Evolutionary conservation across 331 rosid genomes (phyloP), one percentile per base, ranked within the genome.

Genomic region (Malus hybrid): DNA sequence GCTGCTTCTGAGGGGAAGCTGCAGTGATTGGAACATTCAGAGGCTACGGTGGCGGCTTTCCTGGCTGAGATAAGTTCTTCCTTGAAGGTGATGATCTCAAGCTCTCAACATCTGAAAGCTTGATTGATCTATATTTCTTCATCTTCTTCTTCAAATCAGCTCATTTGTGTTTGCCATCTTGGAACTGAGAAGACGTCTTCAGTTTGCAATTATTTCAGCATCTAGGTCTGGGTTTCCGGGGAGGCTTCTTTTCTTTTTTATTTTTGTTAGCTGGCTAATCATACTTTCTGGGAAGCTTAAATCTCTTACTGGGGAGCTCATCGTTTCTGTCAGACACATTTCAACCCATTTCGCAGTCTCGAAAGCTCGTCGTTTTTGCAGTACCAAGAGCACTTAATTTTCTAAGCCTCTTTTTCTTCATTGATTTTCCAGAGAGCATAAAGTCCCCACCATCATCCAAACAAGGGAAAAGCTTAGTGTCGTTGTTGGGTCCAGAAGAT

Each of bases 61-160:
- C 87, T 1, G 83, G 86, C 69, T 71, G 88, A 12, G 86, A 60
- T 1, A 71, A 20, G 84, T 77, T 76, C 77, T 76, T 85, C 48
- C 67, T 61, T 32, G 80, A 71, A 75, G 87, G 73, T 28, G 89
- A 71, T 46, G 89, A 71, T 69, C 70, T 85, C 66, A 81, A 81
- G 75, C 73, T 81, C 60, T 91, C 87, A 22, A 80, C 73, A 72
- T 85, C 89, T 57, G 96, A 87, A 75, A 84, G 86, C 71, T 86
- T 88, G 80, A 84, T 78, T 75, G 89, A 79, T 75, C 81, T 82
- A 63, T 93, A 77, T 63, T 88, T 91, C 80, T 83, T 93, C 87
- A 89, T 87, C 80, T 87, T 90, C 84, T 81, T 93, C 88, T 83
- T 93, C 85, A 85, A 82, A 56, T 91, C 93, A 73, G 84, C 77